A percentile compares a stretch with the other conserved stretches of the same genome.
Evolutionary conservation across 208 protist genomes (phyloP).

Genomic region (Crithidia fasciculata): DNA sequence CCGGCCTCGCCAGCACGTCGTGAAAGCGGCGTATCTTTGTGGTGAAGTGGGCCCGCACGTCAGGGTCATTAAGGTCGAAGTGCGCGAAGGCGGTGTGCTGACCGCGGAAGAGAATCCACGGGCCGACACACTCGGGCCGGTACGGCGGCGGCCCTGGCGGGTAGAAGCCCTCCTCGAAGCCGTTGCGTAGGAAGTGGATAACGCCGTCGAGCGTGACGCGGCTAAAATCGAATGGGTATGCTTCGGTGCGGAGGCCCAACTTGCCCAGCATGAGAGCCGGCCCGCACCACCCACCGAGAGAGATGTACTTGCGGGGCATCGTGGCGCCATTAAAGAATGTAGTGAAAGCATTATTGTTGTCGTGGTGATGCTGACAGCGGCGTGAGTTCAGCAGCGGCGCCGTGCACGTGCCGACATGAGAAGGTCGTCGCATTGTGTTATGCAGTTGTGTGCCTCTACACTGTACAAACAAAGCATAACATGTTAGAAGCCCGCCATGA

Average conservation of each 20-base stretch:
- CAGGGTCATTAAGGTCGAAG: constrained; percentile 74
- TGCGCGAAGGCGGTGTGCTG: constrained; percentile 84
- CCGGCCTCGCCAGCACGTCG: constrained; percentile 40
- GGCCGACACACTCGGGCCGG: constrained; percentile 74
- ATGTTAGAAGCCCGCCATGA: no score
- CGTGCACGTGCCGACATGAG: no score
- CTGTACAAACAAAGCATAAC: no score
- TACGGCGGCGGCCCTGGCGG: constrained; percentile 68
- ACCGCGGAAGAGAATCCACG: constrained; percentile 78
- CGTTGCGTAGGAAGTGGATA: constrained; percentile 61
- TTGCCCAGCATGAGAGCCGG: constrained; percentile 77
- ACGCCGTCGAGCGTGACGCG: constrained; percentile 72
- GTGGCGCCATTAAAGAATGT: constrained; percentile 35
- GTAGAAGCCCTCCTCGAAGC: constrained; percentile 76
- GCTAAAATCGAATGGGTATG: constrained; percentile 83
- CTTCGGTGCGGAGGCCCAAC: constrained; percentile 70
- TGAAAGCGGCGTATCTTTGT: constrained; percentile 63
- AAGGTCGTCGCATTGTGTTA: no score
- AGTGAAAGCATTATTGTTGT: background rate
- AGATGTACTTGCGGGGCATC: constrained; percentile 66
- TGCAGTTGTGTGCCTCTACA: no score
- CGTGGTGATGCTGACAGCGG: no score
- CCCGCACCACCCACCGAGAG: constrained; percentile 80
- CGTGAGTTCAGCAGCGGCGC: no score
- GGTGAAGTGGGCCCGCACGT: constrained; percentile 55